phyloP scores from a whole-genome alignment of 2,329 filamentous ascomycete species.

The Metarhizium brunneum region DNA sequence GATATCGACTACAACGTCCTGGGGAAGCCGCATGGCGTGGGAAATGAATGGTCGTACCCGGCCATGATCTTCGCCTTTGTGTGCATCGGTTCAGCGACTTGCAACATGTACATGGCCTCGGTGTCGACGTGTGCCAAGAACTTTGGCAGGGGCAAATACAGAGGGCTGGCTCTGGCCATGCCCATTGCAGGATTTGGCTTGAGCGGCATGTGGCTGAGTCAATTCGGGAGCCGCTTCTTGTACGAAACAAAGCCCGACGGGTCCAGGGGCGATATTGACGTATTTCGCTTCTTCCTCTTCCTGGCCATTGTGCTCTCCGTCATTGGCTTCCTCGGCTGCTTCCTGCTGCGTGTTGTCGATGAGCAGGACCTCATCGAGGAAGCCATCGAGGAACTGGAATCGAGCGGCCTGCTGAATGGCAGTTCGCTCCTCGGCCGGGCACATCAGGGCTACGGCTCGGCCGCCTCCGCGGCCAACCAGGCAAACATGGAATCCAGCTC shows the following conservation, averaged over 20 bases:
- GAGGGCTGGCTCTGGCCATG: conserved; percentile 78
- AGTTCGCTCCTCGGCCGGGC: conserved; percentile 59
- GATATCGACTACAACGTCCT: conserved; percentile 36
- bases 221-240: conserved; percentile 71
- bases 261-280: conserved; percentile 53
- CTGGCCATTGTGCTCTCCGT: conserved; percentile 60
- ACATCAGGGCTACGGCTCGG: conserved; percentile 52
- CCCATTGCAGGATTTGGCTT: conserved; percentile 90
- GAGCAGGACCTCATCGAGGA: conserved; percentile 84
- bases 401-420: conserved; percentile 72
- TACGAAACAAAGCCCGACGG: conserved; percentile 60
- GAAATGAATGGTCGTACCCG: conserved; percentile 57
- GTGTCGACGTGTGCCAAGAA: conserved; percentile 98
- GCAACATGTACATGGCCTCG: conserved; percentile 78
- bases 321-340: conserved; percentile 64
- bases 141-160: conserved; percentile 80
- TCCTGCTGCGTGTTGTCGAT: conserved; percentile 69
- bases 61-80: conserved; percentile 83
- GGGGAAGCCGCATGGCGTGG: conserved; percentile 27
- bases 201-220: conserved; percentile 93
- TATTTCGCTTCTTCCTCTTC: conserved; percentile 84
- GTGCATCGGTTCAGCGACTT: conserved; percentile 72
- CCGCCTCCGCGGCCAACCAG: conserved; percentile 33
- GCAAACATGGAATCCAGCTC: conserved; percentile 38
- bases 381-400: conserved; percentile 82